Evolutionary conservation across 2,329 filamentous ascomycete genomes (phyloP).

Genomic region (Pestalotiopsis sp.): DNA sequence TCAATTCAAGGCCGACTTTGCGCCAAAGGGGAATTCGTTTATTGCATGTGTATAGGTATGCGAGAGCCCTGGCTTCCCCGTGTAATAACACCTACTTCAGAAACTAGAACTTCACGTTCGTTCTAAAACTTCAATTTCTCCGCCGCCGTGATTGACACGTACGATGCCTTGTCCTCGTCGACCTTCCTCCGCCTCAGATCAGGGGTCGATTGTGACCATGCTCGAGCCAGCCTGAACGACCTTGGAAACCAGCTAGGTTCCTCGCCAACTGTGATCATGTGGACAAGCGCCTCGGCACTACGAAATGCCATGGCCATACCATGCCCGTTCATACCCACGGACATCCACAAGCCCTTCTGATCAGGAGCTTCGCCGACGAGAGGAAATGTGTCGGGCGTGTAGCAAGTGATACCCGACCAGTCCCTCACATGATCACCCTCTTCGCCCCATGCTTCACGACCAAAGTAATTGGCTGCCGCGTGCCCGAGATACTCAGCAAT

Average conservation of each 20-base stretch:
- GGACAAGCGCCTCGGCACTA: conserved; percentile 15
- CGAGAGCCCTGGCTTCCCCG: too few relatives aligned
- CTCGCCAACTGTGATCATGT: conserved; percentile 13
- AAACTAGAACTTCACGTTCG: background rate
- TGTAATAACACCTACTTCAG: too few relatives aligned
- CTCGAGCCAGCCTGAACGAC: conserved; percentile 14
- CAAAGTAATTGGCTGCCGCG: conserved; percentile 3
- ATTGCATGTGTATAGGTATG: too few relatives aligned
- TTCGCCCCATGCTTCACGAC: conserved; percentile 10
- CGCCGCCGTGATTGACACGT: background rate
- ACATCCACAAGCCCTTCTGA: conserved; percentile 14
- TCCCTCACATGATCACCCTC: conserved; percentile 10
- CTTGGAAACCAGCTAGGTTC: conserved; percentile 15
- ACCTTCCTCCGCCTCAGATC: background rate
- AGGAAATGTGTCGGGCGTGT: conserved; percentile 16
- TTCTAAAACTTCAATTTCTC: background rate
- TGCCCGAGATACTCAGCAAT: conserved; percentile 11
- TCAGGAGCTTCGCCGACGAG: conserved; percentile 12
- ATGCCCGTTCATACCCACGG: conserved; percentile 17
- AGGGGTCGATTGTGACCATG: conserved; percentile 1
- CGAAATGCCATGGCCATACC: conserved; percentile 16
- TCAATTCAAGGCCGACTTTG: background rate
- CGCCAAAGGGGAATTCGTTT: too few relatives aligned
- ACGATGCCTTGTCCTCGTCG: background rate
- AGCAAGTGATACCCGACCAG: conserved; percentile 15